Evolutionary conservation across 2,329 filamentous ascomycete genomes (phyloP), one percentile per base, ranked within the genome.

Genomic region (Macrophomina pseudophaseolina): DNA sequence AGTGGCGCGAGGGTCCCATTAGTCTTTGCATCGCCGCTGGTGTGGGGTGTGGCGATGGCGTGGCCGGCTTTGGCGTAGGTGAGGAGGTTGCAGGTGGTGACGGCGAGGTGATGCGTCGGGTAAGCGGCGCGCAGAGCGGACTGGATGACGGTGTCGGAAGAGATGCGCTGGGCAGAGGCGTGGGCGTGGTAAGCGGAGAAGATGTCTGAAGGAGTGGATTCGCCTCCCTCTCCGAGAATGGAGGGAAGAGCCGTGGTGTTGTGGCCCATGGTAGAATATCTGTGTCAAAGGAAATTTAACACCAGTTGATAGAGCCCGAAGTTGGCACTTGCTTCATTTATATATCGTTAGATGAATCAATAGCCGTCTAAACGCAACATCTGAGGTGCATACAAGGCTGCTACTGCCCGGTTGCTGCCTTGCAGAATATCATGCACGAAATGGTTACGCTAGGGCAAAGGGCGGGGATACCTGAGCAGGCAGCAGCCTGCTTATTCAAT

Each of bases 91-190:
- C 75, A 74, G 5, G 30, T 1, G 1, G 58, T 62, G 42, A 12
- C 44, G 32, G 58, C 18, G 58, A 62, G 30, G 48, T 60, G 67
- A 42, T 64, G 64, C 35, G 66, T 64, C 4, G 81, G 81, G 1
- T 76, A 73, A 42, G 82, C 73, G 44, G 79, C 76, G 56, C 80
- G 80, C 9, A 83, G 73, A n/a, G 80, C 76, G 67, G 81, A 78
- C 56, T 80, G 75, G 28, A 83, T 69, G 33, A 83, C 77, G 38
- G 73, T 69, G 66, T 83, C 80, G 64, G 81, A 83, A 67, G 80
- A 78, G 71, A 81, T 67, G 67, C 81, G 80, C 53, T 76, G 74
- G 53, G 69, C 80, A 52, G 79, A 77, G 30, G 80, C 79, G 68
- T 83, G 80, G 56, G 82, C 75, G 71, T 81, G 80, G 72, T 78